Base-by-base conservation (phyloP, 108 stramenopile species). In the Parietichytrium sp. region DNA sequence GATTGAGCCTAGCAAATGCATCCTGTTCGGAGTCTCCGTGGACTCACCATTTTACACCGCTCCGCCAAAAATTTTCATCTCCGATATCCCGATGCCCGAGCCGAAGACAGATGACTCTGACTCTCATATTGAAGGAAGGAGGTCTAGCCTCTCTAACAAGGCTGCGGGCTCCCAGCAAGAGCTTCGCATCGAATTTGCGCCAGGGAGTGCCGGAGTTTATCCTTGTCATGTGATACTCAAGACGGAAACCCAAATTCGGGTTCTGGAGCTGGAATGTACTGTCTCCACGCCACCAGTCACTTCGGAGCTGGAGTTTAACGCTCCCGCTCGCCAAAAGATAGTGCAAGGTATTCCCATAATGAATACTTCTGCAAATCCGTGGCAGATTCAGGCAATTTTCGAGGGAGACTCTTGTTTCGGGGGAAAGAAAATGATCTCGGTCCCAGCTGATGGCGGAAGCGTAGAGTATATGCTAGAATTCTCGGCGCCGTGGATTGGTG, bases 271-370 rank as follows among this genome's bases (percentile, higher is more conserved):
- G 13, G 26, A 51, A 16, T 85, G 54, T 27, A 53, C 27, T 29
- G 85, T 89, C 51, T 50, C 52, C 25, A 38, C 82, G 31, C 80
- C 87, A n/a, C 78, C 79, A 4, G 78, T 54, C 33, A 51, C 29
- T 29, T 83, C 88, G n/a, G 55, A 42, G 42, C 54, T 91, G 38
- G 84, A 87, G 23, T 89, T 91, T 81, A 47, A 38, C 27, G 85
- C 85, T 4, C 88, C 87, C n/a, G 91, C 90, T 10, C 84, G 91
- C 0, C 84, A 87, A 47, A 55, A 16, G 20, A 79, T 88, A 38
- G 52, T 26, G 38, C 91, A 91, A 52, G 78, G 85, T 51, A 79
- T 91, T 4, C 91, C 91, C 42, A 51, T 91, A 30, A 45, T 81
- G 45, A 91, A 91, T 85, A 84, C 72, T 25, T 51, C 88, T 15